Base-by-base conservation (phyloP, 2,329 filamentous ascomycete species). In the Ploettnerulaceae sp. region DNA sequence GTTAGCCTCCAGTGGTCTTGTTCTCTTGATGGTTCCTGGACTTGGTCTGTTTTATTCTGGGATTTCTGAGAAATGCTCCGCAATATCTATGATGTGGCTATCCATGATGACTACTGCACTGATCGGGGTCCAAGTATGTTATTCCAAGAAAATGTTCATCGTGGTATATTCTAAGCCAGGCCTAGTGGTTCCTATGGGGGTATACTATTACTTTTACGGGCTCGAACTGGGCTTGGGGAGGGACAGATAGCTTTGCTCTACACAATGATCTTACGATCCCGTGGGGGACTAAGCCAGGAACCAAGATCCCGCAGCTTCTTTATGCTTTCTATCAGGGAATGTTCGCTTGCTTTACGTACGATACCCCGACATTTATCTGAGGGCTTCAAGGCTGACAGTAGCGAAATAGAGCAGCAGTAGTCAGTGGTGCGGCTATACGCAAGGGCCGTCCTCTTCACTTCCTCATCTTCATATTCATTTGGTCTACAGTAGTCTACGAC, bases 281-380 rank as follows among this genome's bases (percentile, higher is more conserved):
- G n/a, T 45, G 43, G 43, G 34, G 20, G 8, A 33, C 24, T 8
- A 35, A 28, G 14, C 26, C 43, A 15, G 39, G 46, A 4, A n/a
- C 40, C 29, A 77, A 77, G 55, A 76, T 94, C 28, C 88, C 88
- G 1, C 87, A 93, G 66, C 71, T 94, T 25, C 69, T 94, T 44
- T 93, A 89, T 66, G 85, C 84, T 90, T 69, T 91, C 78, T 93
- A 89, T 69, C 84, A 89, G 68, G 84, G 85, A 71, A 89, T 89
- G 84, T 90, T 90, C 69, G 85, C 86, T 44, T 77, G 79, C 58
- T 86, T 93, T 69, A 93, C 79, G 75, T 51, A 33, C 14, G 48
- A 40, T 8, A 8, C 2, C 3, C 1, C 4, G n/a, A 25, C 20
- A n/a, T n/a, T n/a, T 31, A 5, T 11, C 70, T 25, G 14, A 29